phyloP scores from a whole-genome alignment of 1,139 yeast genomes.

The Protomyces gravidus region DNA sequence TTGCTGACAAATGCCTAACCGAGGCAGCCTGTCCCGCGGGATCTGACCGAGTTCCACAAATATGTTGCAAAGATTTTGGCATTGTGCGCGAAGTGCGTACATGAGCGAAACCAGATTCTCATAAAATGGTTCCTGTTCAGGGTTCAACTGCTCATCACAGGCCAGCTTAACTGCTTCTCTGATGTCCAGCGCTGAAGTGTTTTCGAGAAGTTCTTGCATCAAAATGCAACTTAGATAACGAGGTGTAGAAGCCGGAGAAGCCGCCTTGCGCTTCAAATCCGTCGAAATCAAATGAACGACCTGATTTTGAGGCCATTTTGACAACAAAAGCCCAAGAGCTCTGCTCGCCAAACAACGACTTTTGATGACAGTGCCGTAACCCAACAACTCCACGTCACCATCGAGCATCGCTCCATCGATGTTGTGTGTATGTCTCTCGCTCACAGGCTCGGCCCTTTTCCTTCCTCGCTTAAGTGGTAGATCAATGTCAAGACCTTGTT shows the following conservation, averaged over 20 bases:
- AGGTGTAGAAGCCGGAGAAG: conserved; percentile 73
- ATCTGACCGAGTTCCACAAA: conserved; percentile 73
- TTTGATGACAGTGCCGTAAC: conserved; percentile 65
- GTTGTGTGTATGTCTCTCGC: conserved; percentile 43
- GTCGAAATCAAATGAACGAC: conserved; percentile 42
- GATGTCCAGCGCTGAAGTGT: conserved; percentile 37
- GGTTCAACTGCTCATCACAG: conserved; percentile 48
- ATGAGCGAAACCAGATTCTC: conserved; percentile 84
- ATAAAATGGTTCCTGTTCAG: conserved; percentile 42
- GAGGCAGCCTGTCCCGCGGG: conserved; percentile 72
- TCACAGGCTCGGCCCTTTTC: conserved; percentile 36
- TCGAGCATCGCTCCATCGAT: conserved; percentile 89
- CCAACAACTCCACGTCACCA: conserved; percentile 87
- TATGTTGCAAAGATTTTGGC: conserved; percentile 73
- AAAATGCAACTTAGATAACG: conserved; percentile 65
- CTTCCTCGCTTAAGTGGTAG: conserved; percentile 34
- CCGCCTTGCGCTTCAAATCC: conserved; percentile 46
- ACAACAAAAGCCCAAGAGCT: conserved; percentile 67
- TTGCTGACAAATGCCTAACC: conserved; percentile 80
- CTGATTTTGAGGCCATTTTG: conserved; percentile 36
- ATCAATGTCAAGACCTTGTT: background rate
- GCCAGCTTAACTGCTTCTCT: conserved; percentile 44
- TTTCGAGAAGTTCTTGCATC: conserved; percentile 63
- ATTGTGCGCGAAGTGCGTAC: conserved; percentile 79
- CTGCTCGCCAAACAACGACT: conserved; percentile 73